Conservation (phyloP, 305 asterid genomes). For the Plantago rigida region DNA sequence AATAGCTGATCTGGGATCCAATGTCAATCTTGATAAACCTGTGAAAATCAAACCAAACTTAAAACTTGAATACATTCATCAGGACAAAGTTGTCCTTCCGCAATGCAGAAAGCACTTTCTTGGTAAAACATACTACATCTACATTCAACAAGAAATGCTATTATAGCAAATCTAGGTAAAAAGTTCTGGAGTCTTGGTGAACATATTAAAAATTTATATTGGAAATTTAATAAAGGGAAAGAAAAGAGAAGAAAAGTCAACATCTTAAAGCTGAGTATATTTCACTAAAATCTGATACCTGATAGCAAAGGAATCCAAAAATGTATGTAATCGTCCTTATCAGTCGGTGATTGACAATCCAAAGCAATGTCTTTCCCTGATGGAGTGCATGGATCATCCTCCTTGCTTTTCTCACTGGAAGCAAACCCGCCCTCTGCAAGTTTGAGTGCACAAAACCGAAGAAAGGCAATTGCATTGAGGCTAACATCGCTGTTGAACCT, state of each 20-base stretch:
- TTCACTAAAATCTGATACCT: constrained; percentile 38
- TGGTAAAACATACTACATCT: background rate
- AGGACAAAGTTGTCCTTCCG: constrained; percentile 8
- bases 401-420: constrained; percentile 50
- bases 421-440: constrained; percentile 92
- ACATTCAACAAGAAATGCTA: constrained; percentile 8
- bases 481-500: constrained; percentile 93
- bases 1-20: constrained; percentile 91
- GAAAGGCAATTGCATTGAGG: constrained; percentile 98
- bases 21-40: constrained; percentile 85
- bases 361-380: constrained; percentile 37
- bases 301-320: constrained; percentile 93
- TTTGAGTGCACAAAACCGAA: constrained; percentile 96
- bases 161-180: constrained; percentile 5
- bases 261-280: background rate
- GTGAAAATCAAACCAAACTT: constrained; percentile 24
- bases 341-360: constrained; percentile 44
- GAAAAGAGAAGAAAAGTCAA: constrained; percentile 3
- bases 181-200: constrained; percentile 4
- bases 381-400: constrained; percentile 34
- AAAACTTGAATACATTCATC: constrained; percentile 15
- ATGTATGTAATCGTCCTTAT: constrained; percentile 52
- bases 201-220: constrained; percentile 5
- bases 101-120: constrained; percentile 10
- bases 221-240: background rate